These are phyloP conservation scores for Stephania japonica DNA, from an alignment of 164 flowering plant genomes.

Conservation along the genomic window DNA sequence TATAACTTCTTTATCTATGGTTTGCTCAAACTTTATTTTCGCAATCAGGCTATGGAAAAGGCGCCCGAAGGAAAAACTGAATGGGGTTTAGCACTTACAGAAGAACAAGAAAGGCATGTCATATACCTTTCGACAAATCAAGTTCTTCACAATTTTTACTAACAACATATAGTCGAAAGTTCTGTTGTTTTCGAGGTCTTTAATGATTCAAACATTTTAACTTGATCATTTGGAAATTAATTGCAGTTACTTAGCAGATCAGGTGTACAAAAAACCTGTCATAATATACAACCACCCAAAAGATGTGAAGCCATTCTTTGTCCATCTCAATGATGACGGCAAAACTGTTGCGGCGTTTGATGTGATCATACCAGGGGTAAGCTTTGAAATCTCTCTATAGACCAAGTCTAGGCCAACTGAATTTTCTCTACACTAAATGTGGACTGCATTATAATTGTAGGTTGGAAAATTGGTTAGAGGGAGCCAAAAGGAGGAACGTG, in stretches of 20 bases:
- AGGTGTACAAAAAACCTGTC: slow-evolving; percentile 52
- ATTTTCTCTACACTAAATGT: not conserved
- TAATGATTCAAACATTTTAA: not conserved
- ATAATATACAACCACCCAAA: slow-evolving; percentile 67
- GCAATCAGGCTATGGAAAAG: slow-evolving; percentile 44
- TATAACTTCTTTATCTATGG: not conserved
- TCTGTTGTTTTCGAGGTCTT: not conserved
- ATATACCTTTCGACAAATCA: not conserved
- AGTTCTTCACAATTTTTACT: not conserved
- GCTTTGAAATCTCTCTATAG: not conserved
- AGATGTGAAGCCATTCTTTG: slow-evolving; percentile 63
- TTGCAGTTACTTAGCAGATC: slow-evolving; percentile 70
- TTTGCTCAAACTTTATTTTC: slow-evolving; percentile 6
- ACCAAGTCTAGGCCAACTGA: not conserved
- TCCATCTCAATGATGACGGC: slow-evolving; percentile 60
- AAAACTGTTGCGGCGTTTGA: slow-evolving; percentile 81
- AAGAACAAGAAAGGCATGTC: slow-evolving; percentile 71
- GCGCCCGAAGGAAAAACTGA: slow-evolving; percentile 37
- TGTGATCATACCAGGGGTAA: slow-evolving; percentile 73
- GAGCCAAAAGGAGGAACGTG: slow-evolving; percentile 82
- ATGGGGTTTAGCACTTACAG: slow-evolving; percentile 56
- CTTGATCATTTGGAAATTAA: not conserved
- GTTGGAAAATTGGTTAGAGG: slow-evolving; percentile 64
- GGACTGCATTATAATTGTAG: slow-evolving; percentile 27
- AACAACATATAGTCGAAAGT: not conserved